phyloP scores from a whole-genome alignment of 140 eudicot species.

The Anethum foeniculum region DNA sequence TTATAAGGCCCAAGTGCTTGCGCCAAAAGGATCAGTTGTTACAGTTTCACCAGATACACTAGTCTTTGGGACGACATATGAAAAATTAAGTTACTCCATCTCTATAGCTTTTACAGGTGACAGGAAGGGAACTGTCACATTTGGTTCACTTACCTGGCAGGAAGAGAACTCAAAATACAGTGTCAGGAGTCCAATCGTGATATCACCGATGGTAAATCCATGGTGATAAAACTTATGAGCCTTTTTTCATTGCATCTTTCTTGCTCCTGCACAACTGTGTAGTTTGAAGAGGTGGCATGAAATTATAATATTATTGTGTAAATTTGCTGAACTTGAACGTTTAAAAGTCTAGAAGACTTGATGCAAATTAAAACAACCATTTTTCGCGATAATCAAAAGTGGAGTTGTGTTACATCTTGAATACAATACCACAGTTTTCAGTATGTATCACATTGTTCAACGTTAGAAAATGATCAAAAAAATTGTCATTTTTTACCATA shows the following conservation, averaged over 20 bases:
- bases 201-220: conserved; percentile 7
- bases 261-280: not conserved
- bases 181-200: conserved; percentile 43
- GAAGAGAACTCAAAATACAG: conserved; percentile 22
- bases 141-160: conserved; percentile 32
- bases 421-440: too few species aligned
- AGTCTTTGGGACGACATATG: conserved; percentile 23
- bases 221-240: not conserved
- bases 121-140: conserved; percentile 5
- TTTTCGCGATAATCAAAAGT: too few species aligned
- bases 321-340: too few species aligned
- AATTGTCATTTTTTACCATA: too few species aligned
- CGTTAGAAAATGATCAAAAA: too few species aligned
- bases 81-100: conserved; percentile 24
- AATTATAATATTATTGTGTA: too few species aligned
- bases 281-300: too few species aligned
- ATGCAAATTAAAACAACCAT: too few species aligned
- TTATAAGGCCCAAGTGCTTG: conserved; percentile 22
- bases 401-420: too few species aligned
- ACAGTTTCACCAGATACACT: conserved; percentile 23
- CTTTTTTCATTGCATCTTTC: not conserved
- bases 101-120: conserved; percentile 4
- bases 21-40: conserved; percentile 18
- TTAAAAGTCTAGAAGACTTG: too few species aligned
- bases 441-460: too few species aligned